A percentile compares a stretch with the other conserved stretches of the same genome.
Evolutionary conservation across 192 early-diverging fungal genomes (phyloP).

Genomic region (Coemansia sp.): DNA sequence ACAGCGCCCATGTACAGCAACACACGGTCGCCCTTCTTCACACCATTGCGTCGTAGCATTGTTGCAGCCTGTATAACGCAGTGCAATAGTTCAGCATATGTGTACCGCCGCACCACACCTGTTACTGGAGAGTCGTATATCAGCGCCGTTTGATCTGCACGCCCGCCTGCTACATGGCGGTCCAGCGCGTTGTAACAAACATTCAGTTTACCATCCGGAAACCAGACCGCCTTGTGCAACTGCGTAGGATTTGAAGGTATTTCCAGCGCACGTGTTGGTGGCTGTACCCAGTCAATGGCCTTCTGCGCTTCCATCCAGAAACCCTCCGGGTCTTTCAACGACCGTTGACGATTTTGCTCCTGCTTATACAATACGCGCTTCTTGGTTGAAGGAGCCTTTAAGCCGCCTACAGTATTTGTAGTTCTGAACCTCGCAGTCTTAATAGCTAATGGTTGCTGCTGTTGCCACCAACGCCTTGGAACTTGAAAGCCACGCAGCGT

Average conservation of each 20-base stretch:
- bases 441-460: neutral
- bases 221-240: conserved; percentile 59
- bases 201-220: conserved; percentile 70
- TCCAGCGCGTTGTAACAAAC: conserved; percentile 81
- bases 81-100: conserved; percentile 67
- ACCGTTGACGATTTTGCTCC: conserved; percentile 22
- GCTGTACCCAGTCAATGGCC: conserved; percentile 41
- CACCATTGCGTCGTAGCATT: conserved; percentile 62
- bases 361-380: conserved; percentile 10
- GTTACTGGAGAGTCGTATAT: conserved; percentile 76
- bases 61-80: conserved; percentile 66
- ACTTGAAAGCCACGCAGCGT: neutral
- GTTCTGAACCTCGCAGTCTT: neutral
- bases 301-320: conserved; percentile 51
- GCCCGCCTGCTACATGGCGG: conserved; percentile 64
- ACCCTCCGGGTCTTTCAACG: conserved; percentile 34
- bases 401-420: neutral
- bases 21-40: conserved; percentile 70
- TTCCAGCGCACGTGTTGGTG: conserved; percentile 23
- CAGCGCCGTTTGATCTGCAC: conserved; percentile 62
- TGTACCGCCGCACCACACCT: conserved; percentile 53
- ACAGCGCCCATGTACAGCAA: conserved; percentile 86
- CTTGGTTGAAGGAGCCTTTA: neutral
- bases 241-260: neutral
- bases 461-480: neutral